A percentile compares a stretch with the other conserved stretches of the same genome.
These are phyloP conservation scores for Carex littledalei DNA, from an alignment of 176 grass and related monocot species.

Conservation along the genomic window DNA sequence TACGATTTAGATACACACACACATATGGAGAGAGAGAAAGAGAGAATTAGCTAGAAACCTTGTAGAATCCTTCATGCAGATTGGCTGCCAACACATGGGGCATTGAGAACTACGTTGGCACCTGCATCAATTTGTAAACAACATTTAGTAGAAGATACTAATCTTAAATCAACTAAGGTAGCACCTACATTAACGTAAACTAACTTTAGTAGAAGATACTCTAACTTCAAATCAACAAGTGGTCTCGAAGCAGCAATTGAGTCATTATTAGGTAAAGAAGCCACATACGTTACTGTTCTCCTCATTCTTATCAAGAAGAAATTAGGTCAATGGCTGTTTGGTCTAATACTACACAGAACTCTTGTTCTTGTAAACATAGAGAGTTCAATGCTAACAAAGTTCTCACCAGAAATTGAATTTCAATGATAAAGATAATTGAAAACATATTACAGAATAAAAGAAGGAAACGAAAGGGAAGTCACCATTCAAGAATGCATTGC, in stretches of 20 bases:
- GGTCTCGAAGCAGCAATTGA: neutral
- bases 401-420: neutral
- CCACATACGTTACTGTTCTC: neutral
- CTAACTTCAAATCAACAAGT: neutral
- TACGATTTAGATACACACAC: conserved; percentile 3
- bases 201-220: conserved; percentile 7
- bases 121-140: conserved; percentile 35
- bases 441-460: conserved; percentile 9
- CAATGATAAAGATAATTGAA: neutral
- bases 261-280: conserved; percentile 9
- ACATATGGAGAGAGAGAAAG: conserved; percentile 14
- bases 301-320: neutral
- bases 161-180: neutral
- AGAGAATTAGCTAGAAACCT: conserved; percentile 33
- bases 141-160: conserved; percentile 15
- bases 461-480: conserved; percentile 8
- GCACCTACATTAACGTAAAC: neutral
- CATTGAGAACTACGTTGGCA: conserved; percentile 96
- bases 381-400: conserved; percentile 11
- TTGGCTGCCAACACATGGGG: conserved; percentile 89
- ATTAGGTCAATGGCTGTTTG: neutral
- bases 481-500: conserved; percentile 99
- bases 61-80: conserved; percentile 80
- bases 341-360: neutral
- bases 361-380: neutral